Base-by-base conservation (phyloP, 257 asterid species). In the Craterostigma plantagineum region DNA sequence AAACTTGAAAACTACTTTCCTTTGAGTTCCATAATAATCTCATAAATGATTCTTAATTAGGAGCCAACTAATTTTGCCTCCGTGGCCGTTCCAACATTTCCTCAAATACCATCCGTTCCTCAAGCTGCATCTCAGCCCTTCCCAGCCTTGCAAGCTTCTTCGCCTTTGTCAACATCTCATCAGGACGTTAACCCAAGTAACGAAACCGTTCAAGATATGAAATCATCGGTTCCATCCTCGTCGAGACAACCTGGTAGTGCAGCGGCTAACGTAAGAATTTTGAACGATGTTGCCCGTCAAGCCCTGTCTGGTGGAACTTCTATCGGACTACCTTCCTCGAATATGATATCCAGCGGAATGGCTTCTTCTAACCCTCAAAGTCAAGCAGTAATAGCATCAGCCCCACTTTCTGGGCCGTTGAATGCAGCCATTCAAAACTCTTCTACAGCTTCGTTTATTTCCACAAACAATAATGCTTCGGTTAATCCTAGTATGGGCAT, bases 261-360 rank as follows among this genome's bases (percentile, higher is more conserved):
- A 23, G 81, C 98, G 30, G 93, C 30, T 23, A 23, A 23, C 6
- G 30, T 77, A 66, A 77, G 79, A 58, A 79, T 90, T 42, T 60
- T 90, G 66, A 90, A 90, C 45, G 86, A 71, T 57, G 85, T 76
- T 49, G 94, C 86, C 48, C 75, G 91, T 53, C 95, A 73, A 54
- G 93, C 72, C 46, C 69, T 83, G 30, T 77, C 82, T 23, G 84
- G 74, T 42, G 85, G 80, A 54, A 68, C 93, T 48, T 79, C 95
- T 52, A 73, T 74, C 11, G 93, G 95, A 16, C 54, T 68, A 53
- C 59, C 73, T 45, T 72, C 86, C 38, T 76, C 97, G 38, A 86
- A 72, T 65, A 72, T 82, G 85, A 76, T 78, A 62, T 78, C 96
- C 52, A 75, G 75, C 53, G 98, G 98, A 53, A 66, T 79, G 79